Evolutionary conservation across 2,329 filamentous ascomycete genomes (phyloP).

Genomic region (Pleoardoris graminearum): DNA sequence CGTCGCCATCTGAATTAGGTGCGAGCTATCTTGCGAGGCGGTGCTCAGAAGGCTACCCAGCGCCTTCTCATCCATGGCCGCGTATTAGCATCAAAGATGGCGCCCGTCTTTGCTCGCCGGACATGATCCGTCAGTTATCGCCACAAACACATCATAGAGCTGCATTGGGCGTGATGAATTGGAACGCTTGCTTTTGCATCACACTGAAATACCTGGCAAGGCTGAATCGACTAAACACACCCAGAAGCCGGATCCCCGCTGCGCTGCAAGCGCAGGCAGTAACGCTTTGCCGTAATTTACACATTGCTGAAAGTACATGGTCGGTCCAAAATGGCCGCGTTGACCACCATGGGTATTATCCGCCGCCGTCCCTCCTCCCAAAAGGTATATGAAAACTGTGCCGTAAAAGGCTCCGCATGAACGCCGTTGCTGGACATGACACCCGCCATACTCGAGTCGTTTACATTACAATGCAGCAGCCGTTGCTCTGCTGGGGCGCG

Average conservation of each 20-base stretch:
- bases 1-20: not conserved
- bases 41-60: not conserved
- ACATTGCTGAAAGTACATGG: conserved; percentile 46
- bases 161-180: conserved; percentile 15
- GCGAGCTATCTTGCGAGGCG: not conserved
- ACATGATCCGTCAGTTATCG: not conserved
- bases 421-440: conserved; percentile 45
- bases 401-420: conserved; percentile 44
- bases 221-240: conserved; percentile 33
- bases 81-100: not conserved
- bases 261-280: conserved; percentile 38
- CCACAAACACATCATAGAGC: not conserved
- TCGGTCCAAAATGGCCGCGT: conserved; percentile 35
- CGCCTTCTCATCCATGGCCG: too few species aligned
- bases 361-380: conserved; percentile 29
- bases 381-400: conserved; percentile 42
- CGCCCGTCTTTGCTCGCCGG: too few species aligned
- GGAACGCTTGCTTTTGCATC: conserved; percentile 28
- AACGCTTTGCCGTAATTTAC: conserved; percentile 44
- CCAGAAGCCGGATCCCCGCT: conserved; percentile 22
- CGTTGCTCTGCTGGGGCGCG: conserved; percentile 86
- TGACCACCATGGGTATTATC: conserved; percentile 46
- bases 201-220: conserved; percentile 34
- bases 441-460: conserved; percentile 33
- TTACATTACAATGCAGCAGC: conserved; percentile 96